Conservation (phyloP, 2,329 filamentous ascomycete genomes). For the Stenocarpella maydis region DNA sequence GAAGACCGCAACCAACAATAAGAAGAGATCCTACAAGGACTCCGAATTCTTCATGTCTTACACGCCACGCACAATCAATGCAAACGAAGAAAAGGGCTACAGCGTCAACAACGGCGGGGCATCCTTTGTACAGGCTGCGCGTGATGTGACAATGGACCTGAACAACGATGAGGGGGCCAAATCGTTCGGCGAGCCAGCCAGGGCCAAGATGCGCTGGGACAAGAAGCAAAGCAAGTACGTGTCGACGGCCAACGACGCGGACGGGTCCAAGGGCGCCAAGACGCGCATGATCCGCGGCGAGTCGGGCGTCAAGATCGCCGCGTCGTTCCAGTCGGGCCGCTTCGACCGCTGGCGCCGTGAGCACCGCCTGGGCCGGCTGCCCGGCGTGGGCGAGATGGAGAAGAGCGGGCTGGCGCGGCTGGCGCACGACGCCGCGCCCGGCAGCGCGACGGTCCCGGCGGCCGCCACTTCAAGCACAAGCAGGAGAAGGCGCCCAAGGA, state of each 20-base stretch:
- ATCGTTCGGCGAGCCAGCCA: constrained; percentile 79
- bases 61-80: constrained; percentile 80
- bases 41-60: constrained; percentile 97
- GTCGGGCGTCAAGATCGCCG: constrained; percentile 94
- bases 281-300: constrained; percentile 79
- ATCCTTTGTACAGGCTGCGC: constrained; percentile 89
- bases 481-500: constrained; percentile 89
- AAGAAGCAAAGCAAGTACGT: constrained; percentile 98
- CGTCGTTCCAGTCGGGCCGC: constrained; percentile 89
- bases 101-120: constrained; percentile 82
- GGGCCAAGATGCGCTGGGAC: constrained; percentile 89
- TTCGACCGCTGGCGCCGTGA: constrained; percentile 93
- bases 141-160: constrained; percentile 89
- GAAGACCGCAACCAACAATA: constrained; percentile 53
- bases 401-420: constrained; percentile 48
- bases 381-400: constrained; percentile 85
- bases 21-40: constrained; percentile 64
- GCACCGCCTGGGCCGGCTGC: constrained; percentile 81
- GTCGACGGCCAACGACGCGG: constrained; percentile 88
- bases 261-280: constrained; percentile 76
- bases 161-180: constrained; percentile 85
- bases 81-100: constrained; percentile 90
- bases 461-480: constrained; percentile 81
- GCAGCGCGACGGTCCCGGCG: constrained; percentile 42
- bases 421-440: constrained; percentile 32